A percentile compares a stretch with the other conserved stretches of the same genome.
These are phyloP conservation scores for Apiotrichum veenhuisii DNA, from an alignment of 1,284 basidiomycete species.

Conservation along the genomic window DNA sequence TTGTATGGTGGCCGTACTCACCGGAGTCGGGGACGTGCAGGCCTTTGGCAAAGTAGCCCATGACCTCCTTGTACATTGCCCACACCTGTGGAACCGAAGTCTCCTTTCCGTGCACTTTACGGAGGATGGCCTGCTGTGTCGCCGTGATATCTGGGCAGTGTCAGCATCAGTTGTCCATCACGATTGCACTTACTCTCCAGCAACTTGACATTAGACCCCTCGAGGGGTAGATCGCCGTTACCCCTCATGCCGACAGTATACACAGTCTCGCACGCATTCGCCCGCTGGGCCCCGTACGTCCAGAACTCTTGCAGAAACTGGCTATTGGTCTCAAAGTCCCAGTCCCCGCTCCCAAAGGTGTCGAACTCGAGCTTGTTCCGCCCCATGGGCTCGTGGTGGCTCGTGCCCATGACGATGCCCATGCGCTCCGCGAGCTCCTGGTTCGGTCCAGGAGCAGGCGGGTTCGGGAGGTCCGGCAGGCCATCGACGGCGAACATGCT, in stretches of 20 bases:
- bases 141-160: constrained; percentile 51
- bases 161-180: not conserved
- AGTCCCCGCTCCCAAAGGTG: constrained; percentile 11
- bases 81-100: constrained; percentile 57
- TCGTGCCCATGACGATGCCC: constrained; percentile 64
- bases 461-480: constrained; percentile 27
- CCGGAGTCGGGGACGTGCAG: constrained; percentile 36
- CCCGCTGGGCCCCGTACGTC: constrained; percentile 31
- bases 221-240: constrained; percentile 25
- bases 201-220: constrained; percentile 18
- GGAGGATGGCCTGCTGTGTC: constrained; percentile 60
- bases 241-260: constrained; percentile 35
- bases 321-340: constrained; percentile 23
- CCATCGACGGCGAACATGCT: constrained; percentile 68
- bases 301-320: constrained; percentile 25
- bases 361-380: constrained; percentile 17
- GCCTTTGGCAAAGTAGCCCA: constrained; percentile 63
- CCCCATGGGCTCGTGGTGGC: constrained; percentile 48
- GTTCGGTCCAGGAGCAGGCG: constrained; percentile 51
- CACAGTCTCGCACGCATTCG: constrained; percentile 25
- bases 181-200: constrained; percentile 1
- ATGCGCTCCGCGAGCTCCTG: constrained; percentile 62
- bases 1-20: constrained; percentile 10
- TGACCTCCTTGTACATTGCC: constrained; percentile 59
- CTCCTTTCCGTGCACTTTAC: constrained; percentile 54